A percentile compares a stretch with the other conserved stretches of the same genome.
phyloP scores from a whole-genome alignment of 305 asterid genomes.

The Solanum hybrid region DNA sequence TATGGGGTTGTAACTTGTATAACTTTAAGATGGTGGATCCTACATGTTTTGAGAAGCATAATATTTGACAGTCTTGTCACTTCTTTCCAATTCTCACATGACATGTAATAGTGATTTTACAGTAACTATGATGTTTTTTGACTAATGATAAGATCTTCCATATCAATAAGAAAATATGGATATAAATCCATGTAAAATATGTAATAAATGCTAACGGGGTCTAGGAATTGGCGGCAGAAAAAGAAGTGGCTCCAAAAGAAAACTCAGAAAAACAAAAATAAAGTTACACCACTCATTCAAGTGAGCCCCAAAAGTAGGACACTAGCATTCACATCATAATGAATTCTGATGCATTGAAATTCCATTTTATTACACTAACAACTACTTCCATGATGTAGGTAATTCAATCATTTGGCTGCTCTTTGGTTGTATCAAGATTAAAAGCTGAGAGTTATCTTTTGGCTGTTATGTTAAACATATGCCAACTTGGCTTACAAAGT shows the following conservation, averaged over 20 bases:
- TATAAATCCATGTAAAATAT: background rate
- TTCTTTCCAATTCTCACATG: background rate
- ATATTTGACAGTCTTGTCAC: conserved; percentile 1
- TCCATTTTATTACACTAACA: background rate
- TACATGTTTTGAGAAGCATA: conserved; percentile 13
- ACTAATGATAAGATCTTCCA: background rate
- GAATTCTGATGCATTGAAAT: conserved; percentile 19
- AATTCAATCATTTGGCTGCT: conserved; percentile 10
- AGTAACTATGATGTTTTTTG: background rate
- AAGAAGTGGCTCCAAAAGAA: conserved; percentile 29
- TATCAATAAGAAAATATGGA: background rate
- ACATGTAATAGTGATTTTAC: background rate
- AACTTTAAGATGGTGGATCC: conserved; percentile 30
- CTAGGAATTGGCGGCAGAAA: conserved; percentile 1
- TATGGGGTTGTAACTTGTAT: conserved; percentile 9
- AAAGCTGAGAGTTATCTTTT: background rate
- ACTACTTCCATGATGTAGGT: conserved; percentile 9
- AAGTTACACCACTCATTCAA: conserved; percentile 28
- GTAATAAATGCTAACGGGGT: conserved; percentile 1
- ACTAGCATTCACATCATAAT: conserved; percentile 28
- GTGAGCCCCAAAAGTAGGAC: conserved; percentile 16
- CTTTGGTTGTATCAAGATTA: background rate
- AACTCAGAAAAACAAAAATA: conserved; percentile 11
- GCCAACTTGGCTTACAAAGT: background rate
- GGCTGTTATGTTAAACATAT: background rate